phyloP scores from a whole-genome alignment of 1,139 yeast species.

The Yamadazyma songkhlaensis region DNA sequence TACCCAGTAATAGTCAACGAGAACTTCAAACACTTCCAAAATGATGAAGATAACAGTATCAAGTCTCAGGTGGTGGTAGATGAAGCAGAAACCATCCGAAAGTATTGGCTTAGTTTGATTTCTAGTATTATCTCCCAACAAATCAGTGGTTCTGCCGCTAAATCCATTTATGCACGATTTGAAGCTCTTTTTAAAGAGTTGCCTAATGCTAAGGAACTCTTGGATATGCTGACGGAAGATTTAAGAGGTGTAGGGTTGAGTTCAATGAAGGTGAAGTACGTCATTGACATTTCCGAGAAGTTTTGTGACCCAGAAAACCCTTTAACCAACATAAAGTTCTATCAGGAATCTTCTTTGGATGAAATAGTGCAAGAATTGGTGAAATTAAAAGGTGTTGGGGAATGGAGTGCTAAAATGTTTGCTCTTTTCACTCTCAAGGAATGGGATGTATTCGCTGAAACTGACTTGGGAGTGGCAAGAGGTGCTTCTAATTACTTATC shows the following conservation, averaged over 20 bases:
- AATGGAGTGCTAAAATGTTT: constrained; percentile 93
- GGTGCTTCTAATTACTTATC: constrained; percentile 68
- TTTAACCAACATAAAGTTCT: constrained; percentile 40
- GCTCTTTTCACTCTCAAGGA: constrained; percentile 65
- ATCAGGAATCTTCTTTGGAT: constrained; percentile 31
- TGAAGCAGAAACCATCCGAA: constrained; percentile 30
- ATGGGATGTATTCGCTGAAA: constrained; percentile 69
- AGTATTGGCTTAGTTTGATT: constrained; percentile 39
- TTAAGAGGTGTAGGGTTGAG: constrained; percentile 70
- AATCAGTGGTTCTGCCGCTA: constrained; percentile 82
- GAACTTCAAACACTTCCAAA: constrained; percentile 29
- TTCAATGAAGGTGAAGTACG: constrained; percentile 63
- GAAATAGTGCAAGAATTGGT: constrained; percentile 57
- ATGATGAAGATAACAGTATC: constrained; percentile 16
- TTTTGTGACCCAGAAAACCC: constrained; percentile 40
- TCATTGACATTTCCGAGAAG: constrained; percentile 57
- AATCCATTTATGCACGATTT: constrained; percentile 55
- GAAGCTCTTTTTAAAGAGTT: constrained; percentile 28
- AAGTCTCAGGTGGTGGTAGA: constrained; percentile 7
- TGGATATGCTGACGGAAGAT: constrained; percentile 39
- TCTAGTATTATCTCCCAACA: constrained; percentile 71
- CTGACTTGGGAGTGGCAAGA: constrained; percentile 82
- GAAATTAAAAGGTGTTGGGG: constrained; percentile 74
- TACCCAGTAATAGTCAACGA: constrained; percentile 30
- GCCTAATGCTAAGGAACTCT: constrained; percentile 54